A percentile compares a stretch with the other conserved stretches of the same genome.
Conservation (phyloP, 352 stramenopile species). For the Hyaloperonospora arabidopsidis region DNA sequence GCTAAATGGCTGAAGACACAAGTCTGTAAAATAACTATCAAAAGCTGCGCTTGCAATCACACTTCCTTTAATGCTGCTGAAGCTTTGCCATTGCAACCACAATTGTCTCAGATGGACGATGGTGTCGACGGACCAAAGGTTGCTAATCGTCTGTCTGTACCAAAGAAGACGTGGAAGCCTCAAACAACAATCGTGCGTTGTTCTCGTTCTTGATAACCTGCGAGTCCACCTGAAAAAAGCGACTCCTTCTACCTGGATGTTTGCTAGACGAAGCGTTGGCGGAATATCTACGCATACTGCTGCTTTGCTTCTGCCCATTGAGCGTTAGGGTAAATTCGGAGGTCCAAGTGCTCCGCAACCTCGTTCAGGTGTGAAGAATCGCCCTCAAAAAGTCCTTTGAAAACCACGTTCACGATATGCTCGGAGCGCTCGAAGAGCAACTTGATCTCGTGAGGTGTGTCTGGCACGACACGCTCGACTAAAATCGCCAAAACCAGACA, state of each 20-base stretch:
- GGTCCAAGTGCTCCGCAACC: conserved; percentile 59
- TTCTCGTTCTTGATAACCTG: conserved; percentile 3
- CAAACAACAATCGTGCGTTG: conserved; percentile 37
- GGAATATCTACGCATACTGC: conserved; percentile 16
- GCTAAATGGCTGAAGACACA: conserved; percentile 28
- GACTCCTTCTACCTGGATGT: too few species aligned
- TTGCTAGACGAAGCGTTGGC: too few species aligned
- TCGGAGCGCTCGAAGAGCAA: conserved; percentile 53
- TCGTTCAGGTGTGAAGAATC: conserved; percentile 65
- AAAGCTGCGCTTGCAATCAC: too few species aligned
- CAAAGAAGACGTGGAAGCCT: conserved; percentile 43
- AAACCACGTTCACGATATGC: conserved; percentile 72
- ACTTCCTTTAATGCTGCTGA: conserved; percentile 21
- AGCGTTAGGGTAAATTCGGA: conserved; percentile 67
- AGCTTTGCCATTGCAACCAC: conserved; percentile 8
- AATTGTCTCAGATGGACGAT: conserved; percentile 5
- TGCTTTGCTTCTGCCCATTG: conserved; percentile 46
- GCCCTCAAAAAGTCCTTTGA: conserved; percentile 59
- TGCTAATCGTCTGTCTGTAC: conserved; percentile 9
- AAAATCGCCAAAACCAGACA: conserved; percentile 54
- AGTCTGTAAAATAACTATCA: not conserved
- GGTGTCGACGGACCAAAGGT: too few species aligned
- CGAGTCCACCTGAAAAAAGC: too few species aligned
- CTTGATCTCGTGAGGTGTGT: conserved; percentile 50
- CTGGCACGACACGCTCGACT: conserved; percentile 52